Evolutionary conservation across 768 basidiomycete species (phyloP).

Genomic region (Leccinellum rugosiceps): DNA sequence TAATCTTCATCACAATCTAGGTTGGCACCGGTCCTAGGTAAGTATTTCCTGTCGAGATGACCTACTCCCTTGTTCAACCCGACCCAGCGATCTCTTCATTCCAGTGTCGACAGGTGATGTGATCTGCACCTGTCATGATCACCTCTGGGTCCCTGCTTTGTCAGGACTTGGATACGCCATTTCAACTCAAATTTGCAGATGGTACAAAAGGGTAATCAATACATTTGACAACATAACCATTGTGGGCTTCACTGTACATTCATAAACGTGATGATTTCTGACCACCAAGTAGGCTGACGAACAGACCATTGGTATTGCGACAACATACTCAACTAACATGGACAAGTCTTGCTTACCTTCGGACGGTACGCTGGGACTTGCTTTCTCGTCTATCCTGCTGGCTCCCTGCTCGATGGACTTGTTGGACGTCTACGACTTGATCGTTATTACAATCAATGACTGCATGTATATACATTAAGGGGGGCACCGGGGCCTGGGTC

Average conservation of each 20-base stretch:
- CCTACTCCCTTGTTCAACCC: not conserved
- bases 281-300: not conserved
- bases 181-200: not conserved
- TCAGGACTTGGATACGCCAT: not conserved
- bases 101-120: not conserved
- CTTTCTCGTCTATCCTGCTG: no score
- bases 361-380: no score
- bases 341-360: no score
- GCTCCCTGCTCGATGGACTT: no score
- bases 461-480: no score
- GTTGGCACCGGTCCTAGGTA: no score
- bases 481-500: no score
- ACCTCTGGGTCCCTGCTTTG: not conserved
- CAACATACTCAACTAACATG: not conserved
- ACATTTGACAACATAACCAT: not conserved
- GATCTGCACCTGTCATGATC: not conserved
- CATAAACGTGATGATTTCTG: not conserved
- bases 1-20: no score
- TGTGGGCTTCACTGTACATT: not conserved
- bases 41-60: not conserved
- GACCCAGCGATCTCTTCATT: not conserved
- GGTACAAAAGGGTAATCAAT: not conserved
- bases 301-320: not conserved
- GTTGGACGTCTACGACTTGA: no score
- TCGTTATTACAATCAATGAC: no score